These are phyloP conservation scores for Pythium phragmitis DNA, from an alignment of 352 stramenopile genomes.

Conservation along the genomic window DNA sequence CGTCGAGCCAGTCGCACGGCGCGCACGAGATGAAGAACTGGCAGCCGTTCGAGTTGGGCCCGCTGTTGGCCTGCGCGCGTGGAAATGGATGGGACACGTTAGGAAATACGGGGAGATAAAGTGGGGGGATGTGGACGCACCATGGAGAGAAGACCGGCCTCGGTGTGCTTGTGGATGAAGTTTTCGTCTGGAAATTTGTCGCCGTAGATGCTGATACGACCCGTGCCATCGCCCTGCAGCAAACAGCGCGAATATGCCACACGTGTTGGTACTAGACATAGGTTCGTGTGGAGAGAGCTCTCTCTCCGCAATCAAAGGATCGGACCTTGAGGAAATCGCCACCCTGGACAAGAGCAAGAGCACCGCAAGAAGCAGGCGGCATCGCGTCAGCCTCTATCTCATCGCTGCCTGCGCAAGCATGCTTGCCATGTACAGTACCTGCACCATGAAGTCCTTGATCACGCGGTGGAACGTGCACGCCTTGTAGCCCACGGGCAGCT, in stretches of 20 bases:
- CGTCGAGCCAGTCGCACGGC: slow-evolving; percentile 95
- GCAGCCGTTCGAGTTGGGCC: slow-evolving; percentile 95
- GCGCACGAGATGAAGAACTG: slow-evolving; percentile 97
- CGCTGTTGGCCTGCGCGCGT: slow-evolving; percentile 92
- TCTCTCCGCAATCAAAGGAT: background rate
- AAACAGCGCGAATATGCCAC: background rate
- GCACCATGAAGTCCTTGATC: slow-evolving; percentile 99
- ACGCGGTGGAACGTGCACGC: slow-evolving; percentile 97
- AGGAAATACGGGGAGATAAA: background rate
- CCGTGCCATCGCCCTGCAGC: slow-evolving; percentile 73
- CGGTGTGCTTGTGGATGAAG: slow-evolving; percentile 83
- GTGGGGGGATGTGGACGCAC: slow-evolving; percentile 28
- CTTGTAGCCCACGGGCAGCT: slow-evolving; percentile 93
- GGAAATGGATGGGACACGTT: background rate
- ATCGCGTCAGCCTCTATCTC: background rate
- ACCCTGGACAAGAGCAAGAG: slow-evolving; percentile 30
- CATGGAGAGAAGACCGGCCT: slow-evolving; percentile 81
- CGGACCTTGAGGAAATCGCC: slow-evolving; percentile 84
- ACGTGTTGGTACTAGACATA: background rate
- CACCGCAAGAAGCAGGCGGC: background rate
- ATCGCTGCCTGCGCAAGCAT: background rate
- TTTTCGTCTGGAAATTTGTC: slow-evolving; percentile 87
- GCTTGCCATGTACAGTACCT: slow-evolving; percentile 43
- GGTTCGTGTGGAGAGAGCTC: no score
- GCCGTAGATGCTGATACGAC: slow-evolving; percentile 85